Conservation (phyloP, 164 flowering plant species). For the Amborella trichopoda region DNA sequence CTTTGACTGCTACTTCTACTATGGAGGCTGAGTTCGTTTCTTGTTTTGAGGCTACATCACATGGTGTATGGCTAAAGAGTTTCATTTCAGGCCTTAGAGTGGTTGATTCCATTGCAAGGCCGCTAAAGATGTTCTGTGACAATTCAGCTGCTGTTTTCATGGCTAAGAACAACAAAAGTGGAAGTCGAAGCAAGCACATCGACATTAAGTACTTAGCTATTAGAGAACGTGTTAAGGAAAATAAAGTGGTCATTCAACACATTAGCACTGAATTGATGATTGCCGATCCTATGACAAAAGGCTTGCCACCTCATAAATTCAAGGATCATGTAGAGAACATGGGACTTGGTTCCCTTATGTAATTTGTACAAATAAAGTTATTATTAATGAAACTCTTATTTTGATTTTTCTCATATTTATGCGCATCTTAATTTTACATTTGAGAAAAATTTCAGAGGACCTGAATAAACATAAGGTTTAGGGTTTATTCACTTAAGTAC, state of each 20-base stretch:
- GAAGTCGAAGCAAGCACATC: not conserved
- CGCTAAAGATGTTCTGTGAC: not conserved
- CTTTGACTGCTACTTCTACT: not conserved
- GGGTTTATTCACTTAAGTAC: too few relatives aligned
- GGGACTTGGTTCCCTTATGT: too few relatives aligned
- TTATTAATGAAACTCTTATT: too few relatives aligned
- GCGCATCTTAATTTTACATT: too few relatives aligned
- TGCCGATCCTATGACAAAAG: conserved; percentile 1
- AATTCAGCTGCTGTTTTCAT: not conserved
- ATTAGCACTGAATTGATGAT: not conserved
- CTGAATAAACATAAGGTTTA: too few relatives aligned
- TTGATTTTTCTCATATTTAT: too few relatives aligned
- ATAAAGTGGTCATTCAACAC: not conserved
- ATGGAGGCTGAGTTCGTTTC: conserved; percentile 2
- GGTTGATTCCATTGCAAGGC: not conserved
- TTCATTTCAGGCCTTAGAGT: not conserved
- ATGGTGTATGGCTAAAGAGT: not conserved
- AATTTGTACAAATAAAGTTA: too few relatives aligned
- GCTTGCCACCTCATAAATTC: not conserved
- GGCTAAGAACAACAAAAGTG: not conserved
- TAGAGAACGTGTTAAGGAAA: not conserved
- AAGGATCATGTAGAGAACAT: not conserved
- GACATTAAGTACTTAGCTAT: not conserved
- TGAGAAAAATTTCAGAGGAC: too few relatives aligned
- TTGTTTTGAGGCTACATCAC: not conserved